These are phyloP conservation scores for Sordariomycetes sp. DNA, from an alignment of 2,329 filamentous ascomycete species.

Conservation along the genomic window DNA sequence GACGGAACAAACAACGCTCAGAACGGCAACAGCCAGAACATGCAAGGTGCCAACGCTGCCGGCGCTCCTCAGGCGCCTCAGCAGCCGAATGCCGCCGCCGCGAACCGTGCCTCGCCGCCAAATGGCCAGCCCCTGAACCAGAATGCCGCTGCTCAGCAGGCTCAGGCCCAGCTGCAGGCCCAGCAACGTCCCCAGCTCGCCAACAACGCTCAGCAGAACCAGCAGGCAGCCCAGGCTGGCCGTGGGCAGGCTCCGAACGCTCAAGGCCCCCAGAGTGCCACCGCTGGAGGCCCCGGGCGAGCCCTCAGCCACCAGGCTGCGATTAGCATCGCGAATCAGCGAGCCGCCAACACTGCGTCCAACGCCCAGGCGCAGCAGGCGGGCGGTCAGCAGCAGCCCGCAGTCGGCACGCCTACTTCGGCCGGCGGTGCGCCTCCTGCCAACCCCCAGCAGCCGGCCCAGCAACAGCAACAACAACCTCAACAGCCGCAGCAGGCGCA, in stretches of 20 bases:
- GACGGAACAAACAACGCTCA: background rate
- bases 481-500: conserved; percentile 8
- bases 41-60: no score
- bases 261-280: no score
- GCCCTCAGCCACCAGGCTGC: conserved; percentile 7
- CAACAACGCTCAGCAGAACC: background rate
- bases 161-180: conserved; percentile 1
- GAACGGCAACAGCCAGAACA: conserved; percentile 1
- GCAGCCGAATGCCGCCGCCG: background rate
- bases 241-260: background rate
- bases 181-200: conserved; percentile 1
- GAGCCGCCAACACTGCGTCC: conserved; percentile 13
- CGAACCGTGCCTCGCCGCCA: conserved; percentile 1
- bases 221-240: background rate
- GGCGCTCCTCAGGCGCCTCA: background rate
- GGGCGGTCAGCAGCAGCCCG: conserved; percentile 14
- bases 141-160: conserved; percentile 1
- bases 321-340: conserved; percentile 7
- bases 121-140: conserved; percentile 1
- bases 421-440: background rate
- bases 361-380: conserved; percentile 5
- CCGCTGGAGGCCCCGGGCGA: conserved; percentile 4
- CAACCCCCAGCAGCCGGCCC: conserved; percentile 5
- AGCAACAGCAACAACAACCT: conserved; percentile 11
- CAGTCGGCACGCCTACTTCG: conserved; percentile 7